Evolutionary conservation across 1,139 yeast genomes (phyloP).

Genomic region (Saccharomyces pastorianus): DNA sequence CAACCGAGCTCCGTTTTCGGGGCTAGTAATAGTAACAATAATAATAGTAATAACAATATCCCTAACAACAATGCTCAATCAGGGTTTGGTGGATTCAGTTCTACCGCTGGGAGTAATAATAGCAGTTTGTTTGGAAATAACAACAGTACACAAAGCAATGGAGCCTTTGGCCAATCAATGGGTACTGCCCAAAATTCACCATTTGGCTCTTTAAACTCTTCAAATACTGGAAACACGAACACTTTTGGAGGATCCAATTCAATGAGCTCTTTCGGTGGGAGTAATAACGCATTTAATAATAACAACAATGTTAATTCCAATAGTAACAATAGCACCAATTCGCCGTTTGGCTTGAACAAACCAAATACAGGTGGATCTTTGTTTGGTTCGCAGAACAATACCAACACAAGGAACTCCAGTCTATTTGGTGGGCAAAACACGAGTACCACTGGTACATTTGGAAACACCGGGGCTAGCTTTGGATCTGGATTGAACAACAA

Average conservation of each 20-base stretch:
- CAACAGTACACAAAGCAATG: not conserved
- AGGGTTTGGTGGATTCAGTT: constrained; percentile 58
- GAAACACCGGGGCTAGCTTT: not conserved
- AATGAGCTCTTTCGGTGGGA: constrained; percentile 16
- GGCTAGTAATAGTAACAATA: not conserved
- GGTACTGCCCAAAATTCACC: constrained; percentile 13
- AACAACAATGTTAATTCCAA: constrained; percentile 4
- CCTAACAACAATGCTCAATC: constrained; percentile 30
- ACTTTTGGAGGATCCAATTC: constrained; percentile 5
- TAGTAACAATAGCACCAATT: constrained; percentile 8
- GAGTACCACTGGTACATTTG: constrained; percentile 6
- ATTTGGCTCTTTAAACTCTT: constrained; percentile 12
- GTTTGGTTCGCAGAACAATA: not conserved
- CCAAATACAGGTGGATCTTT: constrained; percentile 10
- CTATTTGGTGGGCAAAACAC: constrained; percentile 13
- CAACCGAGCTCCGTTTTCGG: not conserved
- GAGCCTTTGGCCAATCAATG: not conserved
- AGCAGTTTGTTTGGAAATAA: constrained; percentile 6
- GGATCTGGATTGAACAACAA: not conserved
- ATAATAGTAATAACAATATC: not conserved
- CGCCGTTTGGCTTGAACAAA: constrained; percentile 25
- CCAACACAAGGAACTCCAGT: not conserved
- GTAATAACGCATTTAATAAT: not conserved
- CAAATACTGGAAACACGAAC: constrained; percentile 8
- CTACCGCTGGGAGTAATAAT: constrained; percentile 19